Base-by-base conservation (phyloP, 2,329 filamentous ascomycete genomes). In the Leptographium radiaticola region DNA sequence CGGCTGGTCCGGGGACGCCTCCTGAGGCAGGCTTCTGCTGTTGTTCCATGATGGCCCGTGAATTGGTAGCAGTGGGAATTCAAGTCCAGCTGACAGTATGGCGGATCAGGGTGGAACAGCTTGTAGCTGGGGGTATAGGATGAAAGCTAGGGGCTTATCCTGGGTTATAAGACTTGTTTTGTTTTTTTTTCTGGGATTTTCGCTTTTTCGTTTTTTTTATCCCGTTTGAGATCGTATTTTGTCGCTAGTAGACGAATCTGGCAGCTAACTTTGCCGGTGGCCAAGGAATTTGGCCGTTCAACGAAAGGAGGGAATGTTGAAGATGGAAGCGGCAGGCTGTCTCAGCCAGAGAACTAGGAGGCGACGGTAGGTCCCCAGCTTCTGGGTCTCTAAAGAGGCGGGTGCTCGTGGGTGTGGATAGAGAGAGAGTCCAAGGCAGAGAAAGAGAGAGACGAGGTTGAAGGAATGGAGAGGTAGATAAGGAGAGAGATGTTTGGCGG, bases 1-100 rank as follows among this genome's bases (percentile, higher is more conserved):
- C 89, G 68, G 84, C 73, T 65, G 88, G 87, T 63, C 89, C 89
- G 67, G 75, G 75, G 57, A 82, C 77, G 64, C 79, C 79, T 66
- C 75, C 75, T 61, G 73, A 64, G 65, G 71, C 71, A 64, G 71
- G 72, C 58, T 68, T 70, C 62, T 79, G 78, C 70, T 83, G 77
- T 67, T 82, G 81, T 66, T 83, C 83, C 83, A 87, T 87, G 67
- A 61, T 68, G 74, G 40, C 18, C 25, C 25, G 25, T 25, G 25
- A 25, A 25, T 25, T 25, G 25, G 25, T 25, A 25, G 25, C 25
- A 25, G 25, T 25, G 25, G 5, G 5, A 25, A 25, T 25, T 25
- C 25, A 25, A 5, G 5, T 25, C 5, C 25, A 25, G 25, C 25
- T 25, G 25, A 5, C 25, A 5, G 50, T 12, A 13, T 11, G 10